Evolutionary conservation across 176 grass and related monocot species (phyloP).

Genomic region (Guadua angustifolia): DNA sequence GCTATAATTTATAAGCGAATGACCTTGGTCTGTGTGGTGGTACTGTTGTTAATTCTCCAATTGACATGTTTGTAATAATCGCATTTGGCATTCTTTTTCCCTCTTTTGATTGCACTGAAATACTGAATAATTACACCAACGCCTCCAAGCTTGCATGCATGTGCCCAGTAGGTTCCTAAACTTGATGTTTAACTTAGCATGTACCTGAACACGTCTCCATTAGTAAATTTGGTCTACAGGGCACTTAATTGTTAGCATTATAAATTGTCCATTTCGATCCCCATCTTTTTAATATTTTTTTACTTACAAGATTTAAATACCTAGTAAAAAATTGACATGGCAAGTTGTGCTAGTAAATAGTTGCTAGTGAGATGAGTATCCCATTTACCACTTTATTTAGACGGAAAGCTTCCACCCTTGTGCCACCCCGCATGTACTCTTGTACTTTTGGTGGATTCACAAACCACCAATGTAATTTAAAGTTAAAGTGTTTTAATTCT

Average conservation of each 20-base stretch:
- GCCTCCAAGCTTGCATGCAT: not conserved
- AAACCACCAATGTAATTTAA: slow-evolving; percentile 12
- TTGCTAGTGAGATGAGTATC: not conserved
- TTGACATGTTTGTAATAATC: not conserved
- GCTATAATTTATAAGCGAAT: not conserved
- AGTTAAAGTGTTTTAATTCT: not conserved
- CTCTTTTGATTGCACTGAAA: slow-evolving; percentile 8
- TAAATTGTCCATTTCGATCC: not conserved
- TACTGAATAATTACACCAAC: not conserved
- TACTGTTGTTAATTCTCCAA: not conserved
- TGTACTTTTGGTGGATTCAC: slow-evolving; percentile 25
- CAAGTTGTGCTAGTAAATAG: not conserved
- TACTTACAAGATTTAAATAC: not conserved
- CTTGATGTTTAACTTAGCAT: slow-evolving; percentile 1
- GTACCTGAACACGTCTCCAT: not conserved
- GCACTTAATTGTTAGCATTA: not conserved
- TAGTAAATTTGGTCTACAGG: not conserved
- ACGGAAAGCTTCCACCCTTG: not conserved
- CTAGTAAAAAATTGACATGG: not conserved
- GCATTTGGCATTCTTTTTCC: not conserved
- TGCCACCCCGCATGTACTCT: slow-evolving; percentile 11
- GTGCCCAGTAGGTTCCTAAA: not conserved
- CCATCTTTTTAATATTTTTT: not conserved
- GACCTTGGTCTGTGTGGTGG: not conserved
- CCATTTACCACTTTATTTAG: slow-evolving; percentile 4